phyloP scores from a whole-genome alignment of 495 filamentous ascomycete genomes.

The Rostrohypoxylon terebratum region DNA sequence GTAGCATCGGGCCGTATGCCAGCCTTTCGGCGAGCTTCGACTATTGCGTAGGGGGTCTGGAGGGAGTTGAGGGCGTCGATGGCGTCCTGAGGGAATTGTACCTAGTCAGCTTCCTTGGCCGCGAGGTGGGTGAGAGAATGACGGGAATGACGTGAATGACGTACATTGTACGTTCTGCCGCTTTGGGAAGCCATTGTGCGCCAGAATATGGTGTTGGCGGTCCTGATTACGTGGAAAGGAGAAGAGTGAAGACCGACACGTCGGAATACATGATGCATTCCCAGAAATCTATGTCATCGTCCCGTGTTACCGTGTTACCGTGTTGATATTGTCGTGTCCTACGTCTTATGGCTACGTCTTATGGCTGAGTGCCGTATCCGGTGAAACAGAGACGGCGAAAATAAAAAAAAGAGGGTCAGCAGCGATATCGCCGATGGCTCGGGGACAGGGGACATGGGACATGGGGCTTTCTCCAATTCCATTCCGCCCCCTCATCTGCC shows the following conservation, averaged over 20 bases:
- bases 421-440: slow-evolving; percentile 23
- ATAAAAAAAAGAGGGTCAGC: slow-evolving; percentile 38
- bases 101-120: slow-evolving; percentile 25
- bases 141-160: neutral
- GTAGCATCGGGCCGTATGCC: slow-evolving; percentile 73
- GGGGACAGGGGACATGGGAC: too few relatives aligned
- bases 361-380: slow-evolving; percentile 1
- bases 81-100: slow-evolving; percentile 72
- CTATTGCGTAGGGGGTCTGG: slow-evolving; percentile 83
- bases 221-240: slow-evolving; percentile 19
- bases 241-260: slow-evolving; percentile 23
- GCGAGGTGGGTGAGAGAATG: neutral
- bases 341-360: neutral
- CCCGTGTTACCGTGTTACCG: slow-evolving; percentile 6
- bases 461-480: slow-evolving; percentile 26
- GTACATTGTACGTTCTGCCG: slow-evolving; percentile 47
- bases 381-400: slow-evolving; percentile 36
- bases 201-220: slow-evolving; percentile 15
- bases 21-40: slow-evolving; percentile 78
- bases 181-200: slow-evolving; percentile 47
- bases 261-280: slow-evolving; percentile 52
- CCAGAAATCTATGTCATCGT: slow-evolving; percentile 10
- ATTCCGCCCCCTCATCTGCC: slow-evolving; percentile 27
- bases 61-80: slow-evolving; percentile 88
- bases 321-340: neutral